phyloP scores from a whole-genome alignment of 2,329 filamentous ascomycete species.

The Calonectria pseudoturangicola region DNA sequence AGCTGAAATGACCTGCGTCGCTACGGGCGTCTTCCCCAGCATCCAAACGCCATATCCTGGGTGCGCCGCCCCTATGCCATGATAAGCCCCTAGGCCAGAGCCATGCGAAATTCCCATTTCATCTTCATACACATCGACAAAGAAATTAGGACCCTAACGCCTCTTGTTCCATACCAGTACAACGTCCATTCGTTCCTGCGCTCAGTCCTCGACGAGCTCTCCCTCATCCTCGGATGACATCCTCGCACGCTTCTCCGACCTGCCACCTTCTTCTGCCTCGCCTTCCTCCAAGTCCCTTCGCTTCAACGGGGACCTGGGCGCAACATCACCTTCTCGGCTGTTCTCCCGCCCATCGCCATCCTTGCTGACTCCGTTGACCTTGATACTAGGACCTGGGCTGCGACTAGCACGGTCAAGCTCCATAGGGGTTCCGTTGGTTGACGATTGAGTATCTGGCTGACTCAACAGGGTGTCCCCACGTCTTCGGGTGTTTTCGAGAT shows the following conservation, averaged over 20 bases:
- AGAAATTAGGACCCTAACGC: conserved; percentile 48
- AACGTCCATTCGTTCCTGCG: conserved; percentile 34
- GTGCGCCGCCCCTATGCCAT: conserved; percentile 46
- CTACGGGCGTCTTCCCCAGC: conserved; percentile 46
- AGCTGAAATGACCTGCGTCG: conserved; percentile 43
- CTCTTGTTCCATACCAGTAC: conserved; percentile 47
- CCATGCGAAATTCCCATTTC: conserved; percentile 45
- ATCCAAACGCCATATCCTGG: conserved; percentile 54
- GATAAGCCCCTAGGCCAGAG: conserved; percentile 44
- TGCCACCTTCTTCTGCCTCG: conserved; percentile 55
- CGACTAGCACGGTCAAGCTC: conserved; percentile 69
- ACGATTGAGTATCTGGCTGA: conserved; percentile 67
- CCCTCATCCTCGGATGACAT: conserved; percentile 68
- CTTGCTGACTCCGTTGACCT: conserved; percentile 63
- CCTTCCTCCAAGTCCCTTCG: conserved; percentile 64
- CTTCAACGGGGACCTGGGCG: conserved; percentile 63
- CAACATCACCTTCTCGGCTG: conserved; percentile 54
- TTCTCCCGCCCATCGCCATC: conserved; percentile 57
- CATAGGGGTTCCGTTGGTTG: conserved; percentile 69
- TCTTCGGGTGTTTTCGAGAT: conserved; percentile 73
- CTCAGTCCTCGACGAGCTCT: conserved; percentile 64
- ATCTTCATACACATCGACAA: conserved; percentile 41
- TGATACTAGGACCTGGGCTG: conserved; percentile 68
- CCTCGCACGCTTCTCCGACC: conserved; percentile 66
- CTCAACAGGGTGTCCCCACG: conserved; percentile 65